Conservation (phyloP, 371 early-diverging fungal genomes). For the Lichtheimia ornata region DNA sequence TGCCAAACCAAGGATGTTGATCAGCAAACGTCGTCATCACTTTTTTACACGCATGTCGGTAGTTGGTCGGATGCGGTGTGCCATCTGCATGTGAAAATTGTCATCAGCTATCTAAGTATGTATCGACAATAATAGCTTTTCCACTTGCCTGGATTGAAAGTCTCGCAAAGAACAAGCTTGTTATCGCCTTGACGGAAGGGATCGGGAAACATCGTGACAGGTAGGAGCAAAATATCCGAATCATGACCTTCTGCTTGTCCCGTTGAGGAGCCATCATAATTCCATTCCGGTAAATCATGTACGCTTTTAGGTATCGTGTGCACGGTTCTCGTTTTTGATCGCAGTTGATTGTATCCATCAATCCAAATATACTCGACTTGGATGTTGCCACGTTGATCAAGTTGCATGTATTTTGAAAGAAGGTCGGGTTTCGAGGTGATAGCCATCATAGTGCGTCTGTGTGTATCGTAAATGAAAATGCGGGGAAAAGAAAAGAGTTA, state of each 20-base stretch:
- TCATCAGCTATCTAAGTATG: too few relatives aligned
- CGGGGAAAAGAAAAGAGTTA: background rate
- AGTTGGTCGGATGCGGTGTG: slow-evolving; percentile 50
- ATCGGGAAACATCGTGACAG: slow-evolving; percentile 52
- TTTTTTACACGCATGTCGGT: slow-evolving; percentile 39
- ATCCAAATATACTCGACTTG: slow-evolving; percentile 57
- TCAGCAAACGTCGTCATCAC: slow-evolving; percentile 47
- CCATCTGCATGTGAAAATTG: slow-evolving; percentile 30
- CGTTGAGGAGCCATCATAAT: slow-evolving; percentile 54
- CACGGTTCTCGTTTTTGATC: slow-evolving; percentile 46
- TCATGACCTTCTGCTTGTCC: slow-evolving; percentile 46
- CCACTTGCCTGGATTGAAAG: slow-evolving; percentile 23
- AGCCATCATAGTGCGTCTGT: slow-evolving; percentile 11
- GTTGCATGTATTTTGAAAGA: slow-evolving; percentile 32
- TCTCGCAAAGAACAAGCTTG: slow-evolving; percentile 27
- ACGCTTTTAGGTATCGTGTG: slow-evolving; percentile 27
- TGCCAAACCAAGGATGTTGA: slow-evolving; percentile 61
- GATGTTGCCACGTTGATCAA: slow-evolving; percentile 42
- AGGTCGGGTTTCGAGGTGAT: slow-evolving; percentile 5
- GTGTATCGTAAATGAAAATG: slow-evolving; percentile 4
- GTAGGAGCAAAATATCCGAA: slow-evolving; percentile 47
- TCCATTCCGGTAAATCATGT: slow-evolving; percentile 50
- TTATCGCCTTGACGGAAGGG: slow-evolving; percentile 55
- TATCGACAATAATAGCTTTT: background rate
- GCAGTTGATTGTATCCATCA: slow-evolving; percentile 38